Evolutionary conservation across 805 yeast species (phyloP), one percentile per base, ranked within the genome.

Genomic region (Yarrowia osloensis): DNA sequence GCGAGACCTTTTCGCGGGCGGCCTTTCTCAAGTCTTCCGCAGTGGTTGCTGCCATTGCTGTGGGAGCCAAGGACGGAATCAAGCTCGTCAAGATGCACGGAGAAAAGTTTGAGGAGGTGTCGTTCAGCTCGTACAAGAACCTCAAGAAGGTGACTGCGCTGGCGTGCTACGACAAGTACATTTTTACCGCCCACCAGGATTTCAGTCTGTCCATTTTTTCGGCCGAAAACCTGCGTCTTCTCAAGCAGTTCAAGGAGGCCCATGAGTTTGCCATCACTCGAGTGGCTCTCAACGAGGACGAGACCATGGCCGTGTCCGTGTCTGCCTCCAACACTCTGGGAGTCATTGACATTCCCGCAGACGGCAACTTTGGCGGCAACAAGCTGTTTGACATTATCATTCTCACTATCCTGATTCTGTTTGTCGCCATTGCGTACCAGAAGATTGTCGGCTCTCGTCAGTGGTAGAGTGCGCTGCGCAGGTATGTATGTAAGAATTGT

Each of bases 211-310:
- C 85, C 1, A 71, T 92, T n/a, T 75, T 87, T 13, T 81, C 83
- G 46, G 74, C 83, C 17, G 78, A 81, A 2, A 85, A 82, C 69
- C 82, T 92, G 68, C 80, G 82, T 49, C 75, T 82, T 13, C 71
- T 85, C 28, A 85, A 82, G 67, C 77, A 81, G 7, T 78, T 86
- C 67, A 82, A 82, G 49, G 84, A 88, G 69, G 86, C 89, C 66
- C 97, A 92, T 75, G 79, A 82, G 9, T 90, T 90, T 75, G 91
- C 96, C 28, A 86, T 91, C 65, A 91, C 97, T 0, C 82, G 84
- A 50, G 85, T 90, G 11, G 79, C 85, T 2, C 87, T 91, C 68
- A 87, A 91, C 4, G 88, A 89, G 15, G 81, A 85, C 73, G 91
- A 93, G 8, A 77, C 83, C 62, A 81, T 81, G 67, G 77, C 91